Evolutionary conservation across 164 flowering plant species (phyloP).

Genomic region (Houttuynia cordata): DNA sequence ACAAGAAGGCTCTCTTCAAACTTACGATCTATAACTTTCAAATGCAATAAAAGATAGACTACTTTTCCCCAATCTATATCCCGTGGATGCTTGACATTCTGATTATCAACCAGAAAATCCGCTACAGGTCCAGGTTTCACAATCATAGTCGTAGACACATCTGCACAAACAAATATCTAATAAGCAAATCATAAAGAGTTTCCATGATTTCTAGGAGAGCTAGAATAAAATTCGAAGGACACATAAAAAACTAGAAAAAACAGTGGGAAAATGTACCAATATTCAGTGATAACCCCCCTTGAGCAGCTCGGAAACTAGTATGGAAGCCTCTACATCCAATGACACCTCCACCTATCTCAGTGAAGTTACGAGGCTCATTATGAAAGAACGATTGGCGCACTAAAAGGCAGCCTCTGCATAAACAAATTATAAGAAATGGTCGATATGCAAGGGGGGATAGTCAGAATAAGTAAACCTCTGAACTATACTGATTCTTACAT

Average conservation of each 20-base stretch:
- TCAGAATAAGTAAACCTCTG: neutral
- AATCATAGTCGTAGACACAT: slow-evolving; percentile 92
- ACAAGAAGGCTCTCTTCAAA: neutral
- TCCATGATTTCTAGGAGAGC: no score
- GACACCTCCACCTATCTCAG: slow-evolving; percentile 80
- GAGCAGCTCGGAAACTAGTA: slow-evolving; percentile 69
- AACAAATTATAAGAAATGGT: neutral
- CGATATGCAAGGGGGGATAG: no score
- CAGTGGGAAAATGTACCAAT: slow-evolving; percentile 29
- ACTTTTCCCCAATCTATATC: slow-evolving; percentile 83
- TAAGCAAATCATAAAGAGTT: neutral
- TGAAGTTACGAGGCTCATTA: slow-evolving; percentile 49
- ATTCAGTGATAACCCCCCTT: slow-evolving; percentile 79
- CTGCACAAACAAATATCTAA: slow-evolving; percentile 19
- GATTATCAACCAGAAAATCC: slow-evolving; percentile 72
- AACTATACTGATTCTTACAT: no score
- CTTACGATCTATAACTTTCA: neutral
- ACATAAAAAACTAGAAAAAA: no score
- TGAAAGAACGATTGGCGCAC: slow-evolving; percentile 86
- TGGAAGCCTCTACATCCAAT: slow-evolving; percentile 86
- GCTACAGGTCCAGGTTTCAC: slow-evolving; percentile 78
- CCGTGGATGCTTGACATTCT: slow-evolving; percentile 48
- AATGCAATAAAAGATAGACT: neutral
- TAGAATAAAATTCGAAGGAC: neutral
- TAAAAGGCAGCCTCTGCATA: slow-evolving; percentile 79